Evolutionary conservation across 73 alveolate genomes (phyloP).

Genomic region (Tetrahymena malaccensis): DNA sequence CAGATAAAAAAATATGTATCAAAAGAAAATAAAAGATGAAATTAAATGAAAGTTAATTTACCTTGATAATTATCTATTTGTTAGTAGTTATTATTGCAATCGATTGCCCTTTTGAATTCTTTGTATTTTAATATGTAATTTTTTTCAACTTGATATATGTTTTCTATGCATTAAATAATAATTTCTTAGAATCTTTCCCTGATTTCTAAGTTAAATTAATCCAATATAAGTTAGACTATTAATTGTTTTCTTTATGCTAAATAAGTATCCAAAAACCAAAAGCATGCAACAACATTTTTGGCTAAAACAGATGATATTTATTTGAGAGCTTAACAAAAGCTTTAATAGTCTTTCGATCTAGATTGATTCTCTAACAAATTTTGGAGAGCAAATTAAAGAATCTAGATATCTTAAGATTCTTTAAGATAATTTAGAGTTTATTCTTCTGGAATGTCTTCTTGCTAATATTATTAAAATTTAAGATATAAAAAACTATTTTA

Average conservation of each 20-base stretch:
- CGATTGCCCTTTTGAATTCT: not conserved
- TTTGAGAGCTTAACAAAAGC: not conserved
- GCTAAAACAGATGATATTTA: not conserved
- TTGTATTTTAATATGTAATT: not conserved
- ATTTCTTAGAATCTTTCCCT: not conserved
- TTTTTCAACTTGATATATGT: not conserved
- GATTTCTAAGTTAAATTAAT: not conserved
- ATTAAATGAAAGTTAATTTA: not conserved
- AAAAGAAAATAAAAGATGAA: not conserved
- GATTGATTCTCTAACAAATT: not conserved
- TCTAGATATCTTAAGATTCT: not conserved
- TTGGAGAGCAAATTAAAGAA: not conserved
- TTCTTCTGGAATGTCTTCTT: not conserved
- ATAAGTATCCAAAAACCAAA: not conserved
- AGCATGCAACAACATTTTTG: not conserved
- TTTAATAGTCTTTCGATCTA: not conserved
- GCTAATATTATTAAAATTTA: not conserved
- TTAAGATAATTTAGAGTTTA: not conserved
- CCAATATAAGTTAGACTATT: not conserved
- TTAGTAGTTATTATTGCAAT: not conserved
- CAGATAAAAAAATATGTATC: no score
- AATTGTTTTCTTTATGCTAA: not conserved
- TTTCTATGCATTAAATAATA: not conserved
- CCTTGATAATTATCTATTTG: not conserved
- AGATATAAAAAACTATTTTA: not conserved